phyloP scores from a whole-genome alignment of 2,329 filamentous ascomycete genomes.

The Thielaviopsis musarum region DNA sequence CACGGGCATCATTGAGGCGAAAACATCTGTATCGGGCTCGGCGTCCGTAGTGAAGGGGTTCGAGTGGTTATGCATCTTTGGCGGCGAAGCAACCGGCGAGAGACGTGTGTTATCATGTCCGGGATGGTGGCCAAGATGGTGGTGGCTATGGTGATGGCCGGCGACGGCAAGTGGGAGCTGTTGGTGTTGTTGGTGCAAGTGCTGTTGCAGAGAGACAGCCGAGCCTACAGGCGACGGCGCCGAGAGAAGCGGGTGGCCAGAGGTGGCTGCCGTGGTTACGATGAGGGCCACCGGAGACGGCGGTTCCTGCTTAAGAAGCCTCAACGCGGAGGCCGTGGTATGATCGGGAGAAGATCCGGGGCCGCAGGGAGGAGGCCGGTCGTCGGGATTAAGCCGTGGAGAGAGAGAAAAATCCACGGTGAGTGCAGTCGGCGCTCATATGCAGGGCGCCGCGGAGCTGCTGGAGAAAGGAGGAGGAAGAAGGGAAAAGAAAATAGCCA shows the following conservation, averaged over 20 bases:
- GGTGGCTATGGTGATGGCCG: slow-evolving; percentile 1
- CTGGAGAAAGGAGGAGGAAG: not conserved
- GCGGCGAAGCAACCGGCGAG: slow-evolving; percentile 5
- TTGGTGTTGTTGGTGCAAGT: slow-evolving; percentile 4
- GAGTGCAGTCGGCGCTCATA: slow-evolving; percentile 9
- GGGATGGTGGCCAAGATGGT: not conserved
- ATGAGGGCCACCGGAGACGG: slow-evolving; percentile 3
- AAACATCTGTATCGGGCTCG: slow-evolving; percentile 7
- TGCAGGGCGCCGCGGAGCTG: slow-evolving; percentile 12
- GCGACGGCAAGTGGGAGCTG: not conserved
- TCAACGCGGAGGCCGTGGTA: not conserved
- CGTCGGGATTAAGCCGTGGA: slow-evolving; percentile 11
- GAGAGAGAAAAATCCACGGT: slow-evolving; percentile 11
- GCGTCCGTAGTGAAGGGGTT: slow-evolving; percentile 12
- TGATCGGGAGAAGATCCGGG: slow-evolving; percentile 1
- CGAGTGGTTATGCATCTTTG: slow-evolving; percentile 11
- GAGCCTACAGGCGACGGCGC: slow-evolving; percentile 7
- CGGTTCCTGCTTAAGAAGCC: not conserved
- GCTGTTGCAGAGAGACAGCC: slow-evolving; percentile 8
- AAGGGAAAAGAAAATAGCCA: not conserved
- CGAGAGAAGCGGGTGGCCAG: slow-evolving; percentile 7
- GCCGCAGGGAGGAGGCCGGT: slow-evolving; percentile 9
- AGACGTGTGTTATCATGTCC: slow-evolving; percentile 9
- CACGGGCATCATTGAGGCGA: slow-evolving; percentile 28
- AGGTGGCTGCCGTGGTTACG: slow-evolving; percentile 4